Base-by-base conservation (phyloP, 2,329 filamentous ascomycete genomes). In the Tolypocladium amazonense region DNA sequence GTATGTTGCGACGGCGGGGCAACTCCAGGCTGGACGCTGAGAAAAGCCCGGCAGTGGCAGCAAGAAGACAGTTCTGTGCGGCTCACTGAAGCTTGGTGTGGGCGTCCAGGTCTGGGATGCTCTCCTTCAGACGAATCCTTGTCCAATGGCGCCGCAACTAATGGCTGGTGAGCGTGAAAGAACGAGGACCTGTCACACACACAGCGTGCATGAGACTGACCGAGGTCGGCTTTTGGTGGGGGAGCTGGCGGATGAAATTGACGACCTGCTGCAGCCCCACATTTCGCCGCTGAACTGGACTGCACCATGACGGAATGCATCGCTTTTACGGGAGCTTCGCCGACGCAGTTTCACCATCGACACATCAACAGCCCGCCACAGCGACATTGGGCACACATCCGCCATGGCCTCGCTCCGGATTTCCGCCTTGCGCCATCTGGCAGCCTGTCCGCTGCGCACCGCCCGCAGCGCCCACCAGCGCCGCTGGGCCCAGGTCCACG, bases 401-500 rank as follows among this genome's bases (percentile, higher is more conserved):
- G 58, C 56, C 25, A 85, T 85, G 82, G 74, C 80, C 43, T 79
- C 77, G 43, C 67, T 80, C 52, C 74, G 79, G 65, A 70, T 77
- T 38, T 75, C 77, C 56, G 71, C 75, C 30, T 73, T 86, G 45
- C 81, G 82, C 45, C 75, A 79, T 61, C 66, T 83, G 38, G 64
- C 71, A 59, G 66, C 66, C 65, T 67, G 67, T 60, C 70, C 71
- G 15, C 58, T 71, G 53, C 72, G 71, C 58, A 63, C 68, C 14
- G 65, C 71, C 35, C 71, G 70, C 62, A 68, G 69, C 58, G 65
- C 71, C 59, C 71, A 77, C 65, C 93, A 97, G 74, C 85, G 88
- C 59, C 86, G 92, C 71, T 95, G 90, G 88, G 93, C 93, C 2
- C 90, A 90, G 68, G 92, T 97, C 37, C 90, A 95, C 73, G 90